Conservation (phyloP, 805 yeast genomes). For the Suhomyces faveliae region DNA sequence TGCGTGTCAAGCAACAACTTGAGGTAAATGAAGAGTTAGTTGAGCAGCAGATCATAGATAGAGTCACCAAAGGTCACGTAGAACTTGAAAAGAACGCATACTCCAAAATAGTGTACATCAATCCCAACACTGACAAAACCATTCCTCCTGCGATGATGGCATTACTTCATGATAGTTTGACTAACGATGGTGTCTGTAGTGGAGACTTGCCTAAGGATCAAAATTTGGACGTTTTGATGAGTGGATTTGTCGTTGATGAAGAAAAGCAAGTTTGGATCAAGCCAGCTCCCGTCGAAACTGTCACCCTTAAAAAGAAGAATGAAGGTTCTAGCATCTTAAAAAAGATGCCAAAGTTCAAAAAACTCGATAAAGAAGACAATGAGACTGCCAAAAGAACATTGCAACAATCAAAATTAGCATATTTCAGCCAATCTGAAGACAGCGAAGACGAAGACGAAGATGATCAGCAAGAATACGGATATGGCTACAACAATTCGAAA, state of each 20-base stretch:
- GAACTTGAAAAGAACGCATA: slow-evolving; percentile 35
- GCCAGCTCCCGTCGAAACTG: slow-evolving; percentile 39
- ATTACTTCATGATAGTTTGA: slow-evolving; percentile 39
- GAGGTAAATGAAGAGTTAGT: slow-evolving; percentile 26
- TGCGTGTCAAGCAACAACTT: slow-evolving; percentile 34
- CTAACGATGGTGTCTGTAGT: slow-evolving; percentile 43
- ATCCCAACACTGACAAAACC: slow-evolving; percentile 50
- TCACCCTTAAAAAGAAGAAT: slow-evolving; percentile 29
- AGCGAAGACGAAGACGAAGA: slow-evolving; percentile 59
- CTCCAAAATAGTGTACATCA: slow-evolving; percentile 50
- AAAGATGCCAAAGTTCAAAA: slow-evolving; percentile 21
- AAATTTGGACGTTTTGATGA: slow-evolving; percentile 60
- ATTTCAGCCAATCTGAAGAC: slow-evolving; percentile 51
- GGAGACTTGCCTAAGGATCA: slow-evolving; percentile 56
- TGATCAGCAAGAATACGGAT: slow-evolving; percentile 47
- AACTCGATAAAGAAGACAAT: slow-evolving; percentile 33
- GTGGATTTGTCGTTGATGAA: slow-evolving; percentile 54
- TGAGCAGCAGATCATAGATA: slow-evolving; percentile 55
- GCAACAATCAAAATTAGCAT: slow-evolving; percentile 49
- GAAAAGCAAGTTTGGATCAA: slow-evolving; percentile 52
- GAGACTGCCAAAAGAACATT: slow-evolving; percentile 46
- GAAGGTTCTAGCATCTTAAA: slow-evolving; percentile 8
- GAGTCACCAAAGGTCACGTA: slow-evolving; percentile 51
- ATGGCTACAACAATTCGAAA: slow-evolving; percentile 53
- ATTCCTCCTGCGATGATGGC: slow-evolving; percentile 47